Evolutionary conservation across 2,329 filamentous ascomycete species (phyloP), one percentile per base, ranked within the genome.

Genomic region (Monilinia fructicola): DNA sequence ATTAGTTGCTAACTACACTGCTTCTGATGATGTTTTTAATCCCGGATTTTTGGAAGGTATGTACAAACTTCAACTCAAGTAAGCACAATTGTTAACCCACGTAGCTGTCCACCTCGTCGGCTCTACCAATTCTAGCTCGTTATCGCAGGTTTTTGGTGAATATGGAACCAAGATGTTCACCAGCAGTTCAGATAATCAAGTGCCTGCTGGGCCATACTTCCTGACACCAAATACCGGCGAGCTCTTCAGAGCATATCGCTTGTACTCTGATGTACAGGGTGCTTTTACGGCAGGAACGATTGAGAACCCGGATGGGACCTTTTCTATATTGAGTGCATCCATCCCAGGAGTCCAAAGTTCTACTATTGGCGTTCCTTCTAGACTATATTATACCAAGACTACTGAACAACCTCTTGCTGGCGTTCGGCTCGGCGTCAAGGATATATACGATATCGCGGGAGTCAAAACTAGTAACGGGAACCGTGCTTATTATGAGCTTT

Each of bases 391-490:
- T 75, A 82, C 79, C 2, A 81, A 79, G 55, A 84, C 82, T 0
- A 71, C 75, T 0, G 78, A 80, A n/a, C 82, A 85, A 71, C 86
- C 86, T 0, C 78, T 90, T 0, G 83, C 85, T 6, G 87, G 87
- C 23, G 81, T 87, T 4, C 81, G 87, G 23, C 74, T 89, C 0
- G 86, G 82, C 0, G 80, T 89, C 65, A 90, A 90, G 74, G 87
- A 90, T 70, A 85, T 88, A 56, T 86, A 81, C 71, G 80, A 87
- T 69, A 75, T 89, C 50, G 80, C 81, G 28, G 87, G 87, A 1
- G 75, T 87, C 0, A 80, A 80, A 16, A 87, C 84, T 0, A 80
- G 80, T 1, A 79, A 83, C 42, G 87, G 87, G 0, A 88, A 86
- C 65, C 78, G 84, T 42, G 83, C 86, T 1, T 90, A 83, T 79